Evolutionary conservation across 495 filamentous ascomycete genomes (phyloP), one percentile per base, ranked within the genome.

Genomic region (Trichoderma virens): DNA sequence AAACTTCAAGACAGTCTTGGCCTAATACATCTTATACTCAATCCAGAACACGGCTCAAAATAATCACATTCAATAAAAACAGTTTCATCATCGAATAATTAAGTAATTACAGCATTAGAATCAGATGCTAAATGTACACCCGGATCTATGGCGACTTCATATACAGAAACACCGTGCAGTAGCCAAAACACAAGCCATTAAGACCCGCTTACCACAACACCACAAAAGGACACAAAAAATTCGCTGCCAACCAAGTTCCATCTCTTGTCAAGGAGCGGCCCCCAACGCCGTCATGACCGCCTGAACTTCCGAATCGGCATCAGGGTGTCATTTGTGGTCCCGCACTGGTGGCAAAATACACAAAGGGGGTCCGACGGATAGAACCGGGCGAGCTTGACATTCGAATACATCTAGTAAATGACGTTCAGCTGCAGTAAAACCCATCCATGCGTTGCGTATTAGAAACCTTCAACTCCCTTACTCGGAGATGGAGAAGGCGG

Each of bases 51-150:
- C 20, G 45, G n/a, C n/a, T 2, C n/a, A 51, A 61, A 47, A 38
- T 25, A 61, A n/a, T 67, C 65, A 64, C 65, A 11, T 59, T 61
- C 32, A 11, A 51, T 32, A 1, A 27, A 28, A 54, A 35, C 35
- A 31, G 45, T 59, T 54, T n/a, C n/a, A n/a, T n/a, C 63, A 67
- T 69, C 56, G 62, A 63, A 68, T 67, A 72, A 71, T 72, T 62
- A 62, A 39, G 27, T 41, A 62, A 62, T 62, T 62, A 62, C 61
- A 62, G 61, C 61, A 62, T 62, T 62, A 41, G 25, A 70, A 70
- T 67, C 68, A 70, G 68, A 70, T 68, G 69, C 67, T 68, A 65
- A 61, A 68, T 59, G 64, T 34, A 35, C 28, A 45, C 61, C 45
- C 45, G 61, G 45, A 41, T 47, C 39, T 41, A 43, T 62, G 34